phyloP scores from a whole-genome alignment of 1,284 basidiomycete species.

The Cutaneotrichosporon spelunceum region DNA sequence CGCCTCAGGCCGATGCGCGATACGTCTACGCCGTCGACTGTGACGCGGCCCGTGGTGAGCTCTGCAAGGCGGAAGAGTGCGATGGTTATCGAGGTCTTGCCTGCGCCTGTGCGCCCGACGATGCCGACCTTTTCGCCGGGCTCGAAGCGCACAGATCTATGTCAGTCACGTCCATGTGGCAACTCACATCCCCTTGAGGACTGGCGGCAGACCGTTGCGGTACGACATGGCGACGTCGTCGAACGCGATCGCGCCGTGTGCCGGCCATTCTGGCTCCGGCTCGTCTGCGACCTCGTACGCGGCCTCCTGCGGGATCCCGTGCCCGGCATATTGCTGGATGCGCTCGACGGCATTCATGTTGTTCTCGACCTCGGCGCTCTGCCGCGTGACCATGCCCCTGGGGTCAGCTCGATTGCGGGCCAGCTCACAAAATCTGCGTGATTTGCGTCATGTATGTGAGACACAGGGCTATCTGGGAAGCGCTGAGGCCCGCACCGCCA shows the following conservation, averaged over 20 bases:
- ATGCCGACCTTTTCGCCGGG: constrained; percentile 57
- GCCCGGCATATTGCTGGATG: constrained; percentile 62
- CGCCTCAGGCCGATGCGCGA: constrained; percentile 55
- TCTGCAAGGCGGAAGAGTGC: constrained; percentile 54
- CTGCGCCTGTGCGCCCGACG: constrained; percentile 55
- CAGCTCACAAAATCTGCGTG: constrained; percentile 53
- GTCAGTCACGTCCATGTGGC: background rate
- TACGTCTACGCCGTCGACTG: constrained; percentile 53
- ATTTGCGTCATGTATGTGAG: constrained; percentile 61
- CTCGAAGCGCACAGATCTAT: constrained; percentile 26
- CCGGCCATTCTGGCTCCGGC: constrained; percentile 54
- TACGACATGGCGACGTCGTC: constrained; percentile 52
- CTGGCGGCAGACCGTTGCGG: constrained; percentile 53
- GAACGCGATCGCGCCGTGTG: constrained; percentile 40
- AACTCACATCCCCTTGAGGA: constrained; percentile 54
- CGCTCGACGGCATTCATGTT: constrained; percentile 68
- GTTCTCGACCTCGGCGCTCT: constrained; percentile 64
- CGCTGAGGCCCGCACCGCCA: constrained; percentile 57
- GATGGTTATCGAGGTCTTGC: constrained; percentile 60
- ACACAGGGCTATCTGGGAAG: constrained; percentile 68
- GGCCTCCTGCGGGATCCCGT: constrained; percentile 61
- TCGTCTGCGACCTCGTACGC: constrained; percentile 60
- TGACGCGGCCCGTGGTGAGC: constrained; percentile 50
- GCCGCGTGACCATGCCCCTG: constrained; percentile 54
- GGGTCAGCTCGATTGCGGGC: background rate